Evolutionary conservation across 345 rosid species (phyloP).

Genomic region (Eucalyptus fibrosa): DNA sequence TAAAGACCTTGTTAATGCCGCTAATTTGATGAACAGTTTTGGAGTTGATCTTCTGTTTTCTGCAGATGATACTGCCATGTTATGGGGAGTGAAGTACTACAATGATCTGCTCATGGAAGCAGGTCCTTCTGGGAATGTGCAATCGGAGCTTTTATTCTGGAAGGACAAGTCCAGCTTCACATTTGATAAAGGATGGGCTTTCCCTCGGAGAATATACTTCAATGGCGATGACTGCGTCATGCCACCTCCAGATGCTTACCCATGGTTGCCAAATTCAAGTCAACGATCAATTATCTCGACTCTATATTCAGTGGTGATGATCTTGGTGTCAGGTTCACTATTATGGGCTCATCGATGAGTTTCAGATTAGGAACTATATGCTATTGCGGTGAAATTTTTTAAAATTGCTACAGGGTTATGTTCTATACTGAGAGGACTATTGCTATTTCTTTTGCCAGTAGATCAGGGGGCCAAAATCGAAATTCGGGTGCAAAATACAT

Average conservation of each 20-base stretch:
- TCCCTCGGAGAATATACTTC: constrained; percentile 74
- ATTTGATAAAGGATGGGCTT: constrained; percentile 92
- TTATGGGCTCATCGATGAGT: background rate
- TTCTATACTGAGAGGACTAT: background rate
- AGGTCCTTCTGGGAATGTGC: constrained; percentile 75
- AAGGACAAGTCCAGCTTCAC: constrained; percentile 69
- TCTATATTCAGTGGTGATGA: background rate
- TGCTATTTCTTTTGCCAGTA: background rate
- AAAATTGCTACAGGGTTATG: background rate
- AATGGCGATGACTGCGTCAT: constrained; percentile 89
- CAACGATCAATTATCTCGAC: constrained; percentile 14
- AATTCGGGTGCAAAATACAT: background rate
- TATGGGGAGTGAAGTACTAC: constrained; percentile 82
- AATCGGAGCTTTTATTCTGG: constrained; percentile 72
- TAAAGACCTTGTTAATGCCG: background rate
- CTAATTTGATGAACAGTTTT: background rate
- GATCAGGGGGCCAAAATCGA: background rate
- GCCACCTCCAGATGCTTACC: constrained; percentile 93
- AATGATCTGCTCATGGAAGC: constrained; percentile 81
- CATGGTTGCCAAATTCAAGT: constrained; percentile 64
- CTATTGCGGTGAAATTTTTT: background rate
- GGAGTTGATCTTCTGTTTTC: background rate
- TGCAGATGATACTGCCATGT: constrained; percentile 87
- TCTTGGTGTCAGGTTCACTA: background rate
- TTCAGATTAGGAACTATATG: background rate